Base-by-base conservation (phyloP, 306 rosid species). In the Vigna radiata region DNA sequence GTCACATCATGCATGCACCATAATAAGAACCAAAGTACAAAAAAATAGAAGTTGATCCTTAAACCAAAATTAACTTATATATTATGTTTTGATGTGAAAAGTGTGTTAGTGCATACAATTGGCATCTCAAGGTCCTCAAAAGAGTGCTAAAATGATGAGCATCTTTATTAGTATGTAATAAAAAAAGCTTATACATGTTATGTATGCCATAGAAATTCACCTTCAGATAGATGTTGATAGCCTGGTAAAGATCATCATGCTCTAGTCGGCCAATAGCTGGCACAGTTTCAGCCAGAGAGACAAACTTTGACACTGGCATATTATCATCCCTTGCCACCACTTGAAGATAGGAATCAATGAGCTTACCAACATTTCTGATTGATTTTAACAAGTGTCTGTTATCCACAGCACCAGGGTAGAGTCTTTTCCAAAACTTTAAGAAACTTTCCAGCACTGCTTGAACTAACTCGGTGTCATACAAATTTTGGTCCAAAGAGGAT, bases 291-390 rank as follows among this genome's bases (percentile, higher is more conserved):
- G 90, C 89, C 37, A 95, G 84, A 77, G 88, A 76, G 9, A 82
- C 89, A 64, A 95, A 75, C 78, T 95, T 92, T 4, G 86, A 77
- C 27, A 92, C 91, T 7, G 93, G 87, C 96, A 92, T 87, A 14
- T 88, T 86, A 43, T 49, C 87, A 83, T 92, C 97, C 81, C 79
- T 89, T 47, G 94, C 97, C 12, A 90, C 88, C 48, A 88, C 91
- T 83, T 90, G 97, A 72, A 95, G 96, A 77, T 95, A 95, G n/a
- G 91, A 84, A 88, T 95, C 98, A 31, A 95, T 78, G 77, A 95
- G 86, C 86, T 89, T 95, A 63, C 91, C 93, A 41, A 90, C 91
- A 50, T 85, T 90, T 80, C 88, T 85, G 9, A 95, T 75, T 48
- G 97, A 88, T 75, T 75, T 82, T 16, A 87, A 60, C 29, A 87